Conservation (phyloP, 1,139 yeast species). For the Lodderomyces margitis region DNA sequence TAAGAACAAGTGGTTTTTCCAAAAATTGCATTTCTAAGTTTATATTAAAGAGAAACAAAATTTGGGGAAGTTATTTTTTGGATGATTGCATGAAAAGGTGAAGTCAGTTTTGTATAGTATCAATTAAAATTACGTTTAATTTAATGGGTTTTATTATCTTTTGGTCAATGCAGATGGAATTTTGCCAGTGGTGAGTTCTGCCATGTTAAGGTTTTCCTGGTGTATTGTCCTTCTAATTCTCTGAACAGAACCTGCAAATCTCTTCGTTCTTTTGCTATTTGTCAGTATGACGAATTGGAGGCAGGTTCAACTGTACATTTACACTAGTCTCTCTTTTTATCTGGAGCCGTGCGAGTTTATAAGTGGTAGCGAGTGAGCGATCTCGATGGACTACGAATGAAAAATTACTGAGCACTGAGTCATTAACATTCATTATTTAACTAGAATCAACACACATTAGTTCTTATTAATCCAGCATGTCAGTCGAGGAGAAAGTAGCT, state of each 20-base stretch:
- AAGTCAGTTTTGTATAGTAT: conserved; percentile 6
- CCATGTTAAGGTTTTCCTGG: no score
- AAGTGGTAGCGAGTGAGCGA: background rate
- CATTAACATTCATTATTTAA: background rate
- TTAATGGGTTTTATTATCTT: conserved; percentile 10
- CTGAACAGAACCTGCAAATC: no score
- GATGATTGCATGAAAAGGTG: conserved; percentile 8
- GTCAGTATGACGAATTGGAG: no score
- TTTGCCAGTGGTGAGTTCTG: no score
- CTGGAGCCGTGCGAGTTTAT: background rate
- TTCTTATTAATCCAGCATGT: conserved; percentile 6
- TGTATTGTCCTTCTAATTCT: no score
- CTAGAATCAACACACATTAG: background rate
- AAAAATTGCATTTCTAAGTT: conserved; percentile 92
- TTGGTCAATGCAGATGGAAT: background rate
- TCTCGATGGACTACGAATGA: background rate
- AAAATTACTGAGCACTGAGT: conserved; percentile 1
- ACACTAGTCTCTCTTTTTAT: no score
- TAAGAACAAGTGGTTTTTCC: conserved; percentile 99
- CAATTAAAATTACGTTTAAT: conserved; percentile 3
- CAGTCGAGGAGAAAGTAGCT: conserved; percentile 26
- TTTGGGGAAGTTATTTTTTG: conserved; percentile 5
- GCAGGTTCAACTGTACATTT: no score
- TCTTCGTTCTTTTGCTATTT: no score
- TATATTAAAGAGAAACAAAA: conserved; percentile 4